Percentiles rank a stretch among this genome's conserved stretches.
phyloP scores from a whole-genome alignment of 2,329 filamentous ascomycete genomes.

The Colletotrichum gloeosporioides region DNA sequence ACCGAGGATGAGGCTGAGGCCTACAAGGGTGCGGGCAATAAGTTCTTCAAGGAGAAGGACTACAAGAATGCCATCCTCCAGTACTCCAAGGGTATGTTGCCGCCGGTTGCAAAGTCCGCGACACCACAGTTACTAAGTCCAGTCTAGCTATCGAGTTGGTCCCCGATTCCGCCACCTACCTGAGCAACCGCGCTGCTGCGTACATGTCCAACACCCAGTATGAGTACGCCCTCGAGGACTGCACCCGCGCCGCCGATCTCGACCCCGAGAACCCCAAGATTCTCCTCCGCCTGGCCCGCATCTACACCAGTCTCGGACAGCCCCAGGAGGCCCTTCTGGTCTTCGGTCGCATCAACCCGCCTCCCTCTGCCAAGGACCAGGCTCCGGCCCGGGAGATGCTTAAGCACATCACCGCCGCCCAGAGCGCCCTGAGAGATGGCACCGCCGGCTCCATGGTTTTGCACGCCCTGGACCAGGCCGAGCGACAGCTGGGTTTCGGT shows the following conservation, averaged over 20 bases:
- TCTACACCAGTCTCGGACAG: slow-evolving; percentile 86
- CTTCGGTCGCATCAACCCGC: slow-evolving; percentile 79
- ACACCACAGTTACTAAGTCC: background rate
- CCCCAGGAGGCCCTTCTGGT: slow-evolving; percentile 87
- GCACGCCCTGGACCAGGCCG: slow-evolving; percentile 89
- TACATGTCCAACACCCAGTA: slow-evolving; percentile 89
- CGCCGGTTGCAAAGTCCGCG: background rate
- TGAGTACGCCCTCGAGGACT: slow-evolving; percentile 83
- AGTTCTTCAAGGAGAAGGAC: slow-evolving; percentile 94
- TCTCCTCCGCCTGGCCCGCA: slow-evolving; percentile 83
- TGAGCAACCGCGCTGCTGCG: slow-evolving; percentile 93
- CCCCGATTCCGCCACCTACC: slow-evolving; percentile 85
- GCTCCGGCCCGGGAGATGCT: slow-evolving; percentile 85
- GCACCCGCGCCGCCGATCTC: slow-evolving; percentile 78
- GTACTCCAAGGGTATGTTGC: slow-evolving; percentile 84
- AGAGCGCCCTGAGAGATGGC: slow-evolving; percentile 76
- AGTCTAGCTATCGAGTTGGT: slow-evolving; percentile 86
- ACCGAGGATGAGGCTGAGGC: slow-evolving; percentile 80
- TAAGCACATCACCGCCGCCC: slow-evolving; percentile 79
- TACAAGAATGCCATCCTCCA: slow-evolving; percentile 88
- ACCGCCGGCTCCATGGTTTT: slow-evolving; percentile 89
- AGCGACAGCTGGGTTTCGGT: slow-evolving; percentile 76
- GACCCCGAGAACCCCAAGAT: slow-evolving; percentile 90
- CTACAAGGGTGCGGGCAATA: slow-evolving; percentile 93
- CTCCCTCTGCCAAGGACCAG: slow-evolving; percentile 84